These are phyloP conservation scores for Sphaerobolus stellatus DNA, from an alignment of 1,284 basidiomycete genomes.

Conservation along the genomic window DNA sequence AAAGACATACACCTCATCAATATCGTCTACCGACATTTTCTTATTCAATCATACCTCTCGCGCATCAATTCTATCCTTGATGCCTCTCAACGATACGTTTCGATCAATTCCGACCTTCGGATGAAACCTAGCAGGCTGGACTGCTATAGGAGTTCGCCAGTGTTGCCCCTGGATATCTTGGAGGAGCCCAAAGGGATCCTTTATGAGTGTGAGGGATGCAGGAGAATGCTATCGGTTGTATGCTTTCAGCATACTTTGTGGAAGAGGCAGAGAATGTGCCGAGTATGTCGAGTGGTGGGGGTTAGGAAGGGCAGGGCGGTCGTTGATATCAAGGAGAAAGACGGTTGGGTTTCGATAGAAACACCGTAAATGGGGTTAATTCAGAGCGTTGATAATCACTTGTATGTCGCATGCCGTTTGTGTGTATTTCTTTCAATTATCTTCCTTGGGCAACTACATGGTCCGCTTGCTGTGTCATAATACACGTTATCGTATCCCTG, in stretches of 20 bases:
- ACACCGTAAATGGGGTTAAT: too few species aligned
- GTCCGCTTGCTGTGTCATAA: too few species aligned
- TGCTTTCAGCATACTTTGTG: background rate
- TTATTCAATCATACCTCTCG: slow-evolving; percentile 30
- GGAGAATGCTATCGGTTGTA: background rate
- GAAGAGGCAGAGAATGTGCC: background rate
- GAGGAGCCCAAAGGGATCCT: background rate
- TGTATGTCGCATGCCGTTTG: too few species aligned
- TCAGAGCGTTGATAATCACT: too few species aligned
- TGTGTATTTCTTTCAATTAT: too few species aligned
- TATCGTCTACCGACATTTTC: slow-evolving; percentile 36
- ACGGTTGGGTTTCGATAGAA: too few species aligned
- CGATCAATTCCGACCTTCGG: background rate
- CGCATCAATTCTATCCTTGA: background rate
- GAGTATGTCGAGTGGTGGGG: background rate
- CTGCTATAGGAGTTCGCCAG: background rate
- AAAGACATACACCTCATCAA: slow-evolving; percentile 42
- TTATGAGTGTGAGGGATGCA: background rate
- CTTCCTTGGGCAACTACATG: too few species aligned
- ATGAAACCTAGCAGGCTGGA: background rate
- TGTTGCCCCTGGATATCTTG: slow-evolving; percentile 2
- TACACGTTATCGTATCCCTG: too few species aligned
- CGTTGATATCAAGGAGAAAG: background rate
- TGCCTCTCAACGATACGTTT: background rate
- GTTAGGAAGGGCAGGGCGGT: background rate